Evolutionary conservation across 1,139 yeast species (phyloP), one percentile per base, ranked within the genome.

Genomic region (Hemisphaericaspora xylofermentans): DNA sequence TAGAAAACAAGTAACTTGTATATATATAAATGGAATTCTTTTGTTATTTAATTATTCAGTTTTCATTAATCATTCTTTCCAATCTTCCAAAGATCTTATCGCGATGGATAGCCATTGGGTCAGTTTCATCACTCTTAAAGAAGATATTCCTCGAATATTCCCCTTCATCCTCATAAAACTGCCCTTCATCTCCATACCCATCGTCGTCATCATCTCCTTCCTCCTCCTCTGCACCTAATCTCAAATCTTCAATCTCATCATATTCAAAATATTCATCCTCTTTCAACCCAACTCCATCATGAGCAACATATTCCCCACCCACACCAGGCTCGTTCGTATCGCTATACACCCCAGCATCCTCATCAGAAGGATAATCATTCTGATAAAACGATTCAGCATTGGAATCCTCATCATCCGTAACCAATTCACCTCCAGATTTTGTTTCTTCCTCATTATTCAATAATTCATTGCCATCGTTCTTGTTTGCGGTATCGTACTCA

Each of bases 341-440:
- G 39, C 60, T 60, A 30, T 44, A 53, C 0, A 57, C 63, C 2
- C 66, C 72, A 4, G 78, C 87, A 54, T 85, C 93, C 52, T 88
- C 96, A 55, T 88, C 96, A 41, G 88, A 95, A 0, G 98, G 98
- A 56, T 93, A 93, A 56, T 93, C 98, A 61, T 93, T 93, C 54
- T 82, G 81, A 59, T 93, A 93, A 54, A 82, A 91, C 46, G 87
- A 89, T 62, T 93, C 98, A 12, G 96, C 96, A 47, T 69, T 69
- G 3, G 74, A 68, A 46, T 69, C 75, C 40, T 69, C 75, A 41
- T 69, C 67, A 43, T 71, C 76, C 0, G 74, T 66, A 31, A 59
- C 54, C 3, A 52, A 45, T 9, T 48, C 49, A 7, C 52, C 51
- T 19, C 71, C 71, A 0, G 72, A 66, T 32, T 67, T 72, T 25